Conservation (phyloP, 352 stramenopile species). For the Peronospora destructor region DNA sequence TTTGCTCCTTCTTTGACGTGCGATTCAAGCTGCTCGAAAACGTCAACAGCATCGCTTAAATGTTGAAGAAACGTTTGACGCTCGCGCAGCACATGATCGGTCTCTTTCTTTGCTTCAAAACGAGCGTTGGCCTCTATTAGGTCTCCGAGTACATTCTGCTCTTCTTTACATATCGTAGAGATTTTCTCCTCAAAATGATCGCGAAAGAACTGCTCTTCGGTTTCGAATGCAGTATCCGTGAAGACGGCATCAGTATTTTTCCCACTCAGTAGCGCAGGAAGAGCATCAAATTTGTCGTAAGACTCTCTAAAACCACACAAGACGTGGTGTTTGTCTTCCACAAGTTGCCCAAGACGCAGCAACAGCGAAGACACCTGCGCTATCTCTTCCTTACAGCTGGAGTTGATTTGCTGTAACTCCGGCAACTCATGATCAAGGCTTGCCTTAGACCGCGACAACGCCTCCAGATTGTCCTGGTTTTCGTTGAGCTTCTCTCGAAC, state of each 20-base stretch:
- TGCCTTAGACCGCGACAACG: constrained; percentile 43
- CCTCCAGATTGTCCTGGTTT: constrained; percentile 31
- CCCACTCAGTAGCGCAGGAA: constrained; percentile 41
- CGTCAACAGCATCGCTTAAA: constrained; percentile 60
- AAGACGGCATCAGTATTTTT: constrained; percentile 16
- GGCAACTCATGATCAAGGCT: constrained; percentile 55
- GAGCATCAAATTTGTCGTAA: constrained; percentile 51
- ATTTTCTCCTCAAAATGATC: constrained; percentile 58
- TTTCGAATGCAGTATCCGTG: constrained; percentile 33
- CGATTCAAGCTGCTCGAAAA: constrained; percentile 70
- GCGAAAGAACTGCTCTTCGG: constrained; percentile 54
- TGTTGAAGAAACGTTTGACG: constrained; percentile 56
- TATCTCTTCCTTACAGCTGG: constrained; percentile 54
- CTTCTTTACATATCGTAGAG: constrained; percentile 43
- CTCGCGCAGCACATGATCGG: constrained; percentile 43
- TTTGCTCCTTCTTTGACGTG: constrained; percentile 61
- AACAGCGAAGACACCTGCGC: constrained; percentile 37
- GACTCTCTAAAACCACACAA: constrained; percentile 43
- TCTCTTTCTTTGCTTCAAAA: constrained; percentile 58
- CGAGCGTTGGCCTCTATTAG: constrained; percentile 39
- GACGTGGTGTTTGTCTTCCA: constrained; percentile 61
- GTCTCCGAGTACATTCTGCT: constrained; percentile 33
- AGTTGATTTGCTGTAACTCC: constrained; percentile 37
- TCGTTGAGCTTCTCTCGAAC: constrained; percentile 42
- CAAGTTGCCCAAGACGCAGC: constrained; percentile 41